phyloP scores from a whole-genome alignment of 176 grass and related monocot genomes.

The Luzula sylvatica region DNA sequence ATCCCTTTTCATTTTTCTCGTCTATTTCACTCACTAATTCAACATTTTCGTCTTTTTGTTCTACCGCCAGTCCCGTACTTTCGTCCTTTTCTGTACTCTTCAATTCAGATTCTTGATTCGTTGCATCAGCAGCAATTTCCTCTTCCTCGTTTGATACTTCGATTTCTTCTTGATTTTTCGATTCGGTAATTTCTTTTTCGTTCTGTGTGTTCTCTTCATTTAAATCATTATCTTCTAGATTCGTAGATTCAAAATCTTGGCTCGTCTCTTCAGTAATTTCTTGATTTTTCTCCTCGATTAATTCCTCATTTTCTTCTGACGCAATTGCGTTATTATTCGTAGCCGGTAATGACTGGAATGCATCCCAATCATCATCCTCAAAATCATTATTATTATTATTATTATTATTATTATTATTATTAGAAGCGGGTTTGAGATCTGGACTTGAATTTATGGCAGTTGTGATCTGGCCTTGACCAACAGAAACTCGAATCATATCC shows the following conservation, averaged over 20 bases:
- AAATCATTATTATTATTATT: slow-evolving; percentile 40
- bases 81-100: slow-evolving; percentile 3
- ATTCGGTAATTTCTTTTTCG: neutral
- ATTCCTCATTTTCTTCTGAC: slow-evolving; percentile 24
- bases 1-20: neutral
- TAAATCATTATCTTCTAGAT: slow-evolving; percentile 4
- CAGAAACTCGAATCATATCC: slow-evolving; percentile 88
- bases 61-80: too few relatives aligned
- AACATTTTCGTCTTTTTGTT: slow-evolving; percentile 12
- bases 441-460: slow-evolving; percentile 25
- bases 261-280: neutral
- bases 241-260: slow-evolving; percentile 3
- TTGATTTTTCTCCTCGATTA: slow-evolving; percentile 5
- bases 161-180: slow-evolving; percentile 12
- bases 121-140: neutral
- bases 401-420: slow-evolving; percentile 27
- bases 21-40: slow-evolving; percentile 27
- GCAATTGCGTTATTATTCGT: slow-evolving; percentile 18
- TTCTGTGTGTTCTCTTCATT: too few relatives aligned
- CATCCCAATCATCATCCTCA: slow-evolving; percentile 76
- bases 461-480: slow-evolving; percentile 45
- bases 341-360: slow-evolving; percentile 79
- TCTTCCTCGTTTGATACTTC: slow-evolving; percentile 20
- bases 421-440: slow-evolving; percentile 25
- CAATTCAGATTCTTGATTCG: slow-evolving; percentile 6